Evolutionary conservation across 768 basidiomycete species (phyloP), one percentile per base, ranked within the genome.

Genomic region (Podaxis pistillaris): DNA sequence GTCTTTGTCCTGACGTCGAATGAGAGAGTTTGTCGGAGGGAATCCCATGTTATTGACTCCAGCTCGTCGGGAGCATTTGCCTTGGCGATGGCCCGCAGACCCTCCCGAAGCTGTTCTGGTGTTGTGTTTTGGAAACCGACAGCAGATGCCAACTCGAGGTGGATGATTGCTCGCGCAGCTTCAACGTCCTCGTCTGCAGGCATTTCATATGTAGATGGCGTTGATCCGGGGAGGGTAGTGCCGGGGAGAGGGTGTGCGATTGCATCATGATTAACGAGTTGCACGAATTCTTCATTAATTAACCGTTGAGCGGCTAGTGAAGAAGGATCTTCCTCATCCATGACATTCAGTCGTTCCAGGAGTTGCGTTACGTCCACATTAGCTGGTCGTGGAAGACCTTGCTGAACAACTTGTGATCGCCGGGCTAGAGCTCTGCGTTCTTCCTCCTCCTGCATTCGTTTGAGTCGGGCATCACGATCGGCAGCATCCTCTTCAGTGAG

Each of bases 211-310:
- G 71, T 69, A 15, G 93, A 93, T 24, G 80, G 77, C 0, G 86
- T 85, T 12, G 87, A 83, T 5, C 94, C 93, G 5, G 94, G 83
- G 38, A 83, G 81, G 24, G 83, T 82, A 9, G 94, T 95, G 2
- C 97, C 97, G 9, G 96, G 93, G 13, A 98, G 75, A 3, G 96
- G 96, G 74, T 95, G 80, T 0, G 85, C 83, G 60, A 98, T 86
- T 4, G 94, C 84, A 73, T 99, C 97, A 70, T 98, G 95, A 58
- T 87, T 83, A 63, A 98, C 76, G 50, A 99, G 81, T 44, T 81
- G 78, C 3, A 85, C 89, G 53, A 98, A 81, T 70, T 98, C 97
- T 19, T 76, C 71, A 68, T 94, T 83, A 68, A 99, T 81, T 36
- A 95, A 75, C 62, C 75, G 81, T 64, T 85, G 83, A 1, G 86